phyloP scores from a whole-genome alignment of 2,329 filamentous ascomycete genomes.

The Penicillium paneum region DNA sequence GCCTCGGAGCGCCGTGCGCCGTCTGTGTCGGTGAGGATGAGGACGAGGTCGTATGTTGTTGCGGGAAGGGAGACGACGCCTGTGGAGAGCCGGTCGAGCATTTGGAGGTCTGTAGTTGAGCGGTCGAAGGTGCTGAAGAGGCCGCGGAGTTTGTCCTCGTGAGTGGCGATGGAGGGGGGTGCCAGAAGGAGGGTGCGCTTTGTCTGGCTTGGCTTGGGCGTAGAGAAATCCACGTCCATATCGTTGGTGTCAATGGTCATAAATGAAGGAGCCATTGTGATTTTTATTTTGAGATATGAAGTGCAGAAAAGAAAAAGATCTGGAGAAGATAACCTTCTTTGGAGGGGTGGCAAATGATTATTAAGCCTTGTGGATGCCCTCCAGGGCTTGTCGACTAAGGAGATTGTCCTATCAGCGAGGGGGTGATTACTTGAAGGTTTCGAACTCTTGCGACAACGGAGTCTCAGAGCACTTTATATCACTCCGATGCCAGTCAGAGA shows the following conservation, averaged over 20 bases:
- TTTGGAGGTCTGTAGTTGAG: constrained; percentile 80
- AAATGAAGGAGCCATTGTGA: constrained; percentile 33
- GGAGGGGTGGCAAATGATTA: constrained; percentile 22
- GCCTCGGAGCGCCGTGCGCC: constrained; percentile 62
- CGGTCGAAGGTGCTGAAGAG: constrained; percentile 73
- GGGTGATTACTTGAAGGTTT: constrained; percentile 1
- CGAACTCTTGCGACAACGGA: neutral
- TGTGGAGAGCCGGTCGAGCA: constrained; percentile 88
- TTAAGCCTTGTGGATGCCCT: neutral
- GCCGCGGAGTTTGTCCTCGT: constrained; percentile 71
- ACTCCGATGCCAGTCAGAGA: neutral
- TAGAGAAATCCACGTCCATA: constrained; percentile 49
- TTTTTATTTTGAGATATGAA: neutral
- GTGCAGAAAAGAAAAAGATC: constrained; percentile 1
- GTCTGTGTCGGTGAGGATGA: constrained; percentile 77
- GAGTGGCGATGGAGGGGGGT: constrained; percentile 82
- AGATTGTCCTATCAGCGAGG: constrained; percentile 3
- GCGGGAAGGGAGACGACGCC: constrained; percentile 74
- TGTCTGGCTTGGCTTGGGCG: constrained; percentile 28
- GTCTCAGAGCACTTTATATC: neutral
- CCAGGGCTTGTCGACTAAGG: neutral
- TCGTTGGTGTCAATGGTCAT: constrained; percentile 55
- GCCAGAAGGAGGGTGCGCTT: constrained; percentile 76
- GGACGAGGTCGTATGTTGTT: constrained; percentile 76
- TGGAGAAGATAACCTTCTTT: neutral